phyloP scores from a whole-genome alignment of 2,329 filamentous ascomycete species.

The Dryadomyces sulphureus region DNA sequence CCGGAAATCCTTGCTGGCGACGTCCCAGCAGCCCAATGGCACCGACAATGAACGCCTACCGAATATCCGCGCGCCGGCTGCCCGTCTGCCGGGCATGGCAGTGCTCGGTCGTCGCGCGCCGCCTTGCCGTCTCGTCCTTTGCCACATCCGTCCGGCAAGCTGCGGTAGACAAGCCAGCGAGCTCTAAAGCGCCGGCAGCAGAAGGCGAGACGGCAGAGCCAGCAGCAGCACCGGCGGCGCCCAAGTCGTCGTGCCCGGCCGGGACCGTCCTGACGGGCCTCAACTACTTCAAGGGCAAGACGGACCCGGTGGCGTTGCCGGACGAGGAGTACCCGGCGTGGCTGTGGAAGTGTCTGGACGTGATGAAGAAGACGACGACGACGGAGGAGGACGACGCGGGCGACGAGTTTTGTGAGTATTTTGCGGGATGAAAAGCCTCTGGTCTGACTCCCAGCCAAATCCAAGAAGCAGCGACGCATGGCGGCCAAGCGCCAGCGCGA shows the following conservation, averaged over 20 bases:
- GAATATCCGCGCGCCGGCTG: slow-evolving; percentile 34
- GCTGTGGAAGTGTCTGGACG: slow-evolving; percentile 61
- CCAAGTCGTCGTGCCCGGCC: background rate
- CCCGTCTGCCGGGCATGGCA: slow-evolving; percentile 19
- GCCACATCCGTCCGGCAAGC: slow-evolving; percentile 15
- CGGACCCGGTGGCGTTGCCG: slow-evolving; percentile 57
- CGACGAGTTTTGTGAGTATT: slow-evolving; percentile 66
- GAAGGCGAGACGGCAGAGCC: slow-evolving; percentile 1
- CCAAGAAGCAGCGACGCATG: slow-evolving; percentile 61
- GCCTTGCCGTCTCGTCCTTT: slow-evolving; percentile 20
- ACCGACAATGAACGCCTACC: slow-evolving; percentile 24
- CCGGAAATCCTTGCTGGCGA: background rate
- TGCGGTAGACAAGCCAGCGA: slow-evolving; percentile 4
- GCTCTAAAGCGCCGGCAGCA: too few relatives aligned
- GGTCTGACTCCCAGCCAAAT: slow-evolving; percentile 48
- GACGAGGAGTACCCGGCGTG: slow-evolving; percentile 69
- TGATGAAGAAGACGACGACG: slow-evolving; percentile 36
- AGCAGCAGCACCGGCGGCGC: slow-evolving; percentile 4
- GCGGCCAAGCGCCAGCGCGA: slow-evolving; percentile 50
- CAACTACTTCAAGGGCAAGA: slow-evolving; percentile 60
- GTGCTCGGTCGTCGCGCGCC: slow-evolving; percentile 7
- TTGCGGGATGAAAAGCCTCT: too few relatives aligned
- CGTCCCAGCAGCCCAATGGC: slow-evolving; percentile 1
- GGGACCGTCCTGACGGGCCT: slow-evolving; percentile 60
- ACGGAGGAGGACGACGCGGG: slow-evolving; percentile 38